Percentiles rank a stretch among this genome's conserved stretches.
phyloP scores from a whole-genome alignment of 768 basidiomycete species.

The Strobilomyces dryophilus region DNA sequence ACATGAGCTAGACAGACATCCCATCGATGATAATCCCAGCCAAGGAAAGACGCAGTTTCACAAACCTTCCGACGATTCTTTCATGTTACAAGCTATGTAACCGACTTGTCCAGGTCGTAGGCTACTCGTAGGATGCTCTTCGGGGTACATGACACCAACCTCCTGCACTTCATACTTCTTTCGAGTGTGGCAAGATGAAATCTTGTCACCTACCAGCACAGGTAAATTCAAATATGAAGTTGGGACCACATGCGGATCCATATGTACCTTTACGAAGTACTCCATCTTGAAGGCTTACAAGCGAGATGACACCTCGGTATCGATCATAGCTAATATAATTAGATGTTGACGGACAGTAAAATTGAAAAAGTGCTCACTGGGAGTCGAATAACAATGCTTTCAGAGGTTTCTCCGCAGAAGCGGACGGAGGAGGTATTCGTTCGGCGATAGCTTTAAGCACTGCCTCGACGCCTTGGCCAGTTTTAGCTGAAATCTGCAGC shows the following conservation, averaged over 20 bases:
- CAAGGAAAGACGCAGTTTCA: not conserved
- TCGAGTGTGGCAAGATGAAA: slow-evolving; percentile 76
- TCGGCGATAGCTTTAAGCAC: slow-evolving; percentile 80
- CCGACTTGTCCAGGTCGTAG: slow-evolving; percentile 81
- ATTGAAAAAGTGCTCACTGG: slow-evolving; percentile 48
- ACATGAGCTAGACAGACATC: slow-evolving; percentile 62
- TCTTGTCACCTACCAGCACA: slow-evolving; percentile 70
- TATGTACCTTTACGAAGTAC: slow-evolving; percentile 70
- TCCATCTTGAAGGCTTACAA: slow-evolving; percentile 80
- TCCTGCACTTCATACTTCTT: slow-evolving; percentile 89
- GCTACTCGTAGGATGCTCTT: slow-evolving; percentile 69
- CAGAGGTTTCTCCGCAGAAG: slow-evolving; percentile 48
- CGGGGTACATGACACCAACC: slow-evolving; percentile 86
- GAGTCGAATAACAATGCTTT: slow-evolving; percentile 94
- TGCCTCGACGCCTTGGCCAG: slow-evolving; percentile 74
- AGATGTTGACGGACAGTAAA: not conserved
- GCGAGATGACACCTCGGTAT: slow-evolving; percentile 92
- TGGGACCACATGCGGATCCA: not conserved
- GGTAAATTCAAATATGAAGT: not conserved
- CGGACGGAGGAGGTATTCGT: slow-evolving; percentile 78
- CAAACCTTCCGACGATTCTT: slow-evolving; percentile 87
- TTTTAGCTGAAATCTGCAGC: slow-evolving; percentile 87
- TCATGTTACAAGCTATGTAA: slow-evolving; percentile 95
- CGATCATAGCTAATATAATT: slow-evolving; percentile 71
- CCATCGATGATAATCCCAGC: not conserved